These are phyloP conservation scores for Alloteropsis angusta DNA, from an alignment of 202 grass and related monocot species.

Conservation along the genomic window DNA sequence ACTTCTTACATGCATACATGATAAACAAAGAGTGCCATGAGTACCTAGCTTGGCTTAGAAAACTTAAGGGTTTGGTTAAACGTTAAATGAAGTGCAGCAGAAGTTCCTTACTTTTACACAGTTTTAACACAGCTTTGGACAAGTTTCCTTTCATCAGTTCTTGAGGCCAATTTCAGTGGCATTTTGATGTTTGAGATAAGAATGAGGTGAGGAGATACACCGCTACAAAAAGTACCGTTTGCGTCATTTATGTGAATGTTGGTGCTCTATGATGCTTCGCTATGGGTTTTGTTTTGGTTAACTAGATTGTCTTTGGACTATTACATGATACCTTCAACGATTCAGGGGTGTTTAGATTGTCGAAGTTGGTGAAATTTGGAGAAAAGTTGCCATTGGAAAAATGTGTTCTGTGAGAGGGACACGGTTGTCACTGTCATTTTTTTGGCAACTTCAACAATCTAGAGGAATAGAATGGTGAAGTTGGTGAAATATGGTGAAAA, in stretches of 20 bases:
- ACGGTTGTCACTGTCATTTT: no score
- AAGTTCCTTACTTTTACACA: neutral
- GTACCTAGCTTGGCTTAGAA: constrained; percentile 43
- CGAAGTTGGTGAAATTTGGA: no score
- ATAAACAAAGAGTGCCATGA: constrained; percentile 45
- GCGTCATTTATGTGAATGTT: neutral
- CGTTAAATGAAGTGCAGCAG: neutral
- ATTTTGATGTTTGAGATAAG: neutral
- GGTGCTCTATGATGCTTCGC: neutral
- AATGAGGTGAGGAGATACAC: neutral
- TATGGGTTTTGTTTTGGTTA: neutral
- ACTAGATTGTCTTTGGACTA: no score
- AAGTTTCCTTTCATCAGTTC: neutral
- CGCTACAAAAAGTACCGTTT: neutral
- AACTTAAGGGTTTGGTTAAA: constrained; percentile 27
- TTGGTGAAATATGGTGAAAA: no score
- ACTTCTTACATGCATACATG: constrained; percentile 41
- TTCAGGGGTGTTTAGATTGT: no score
- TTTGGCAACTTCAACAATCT: no score
- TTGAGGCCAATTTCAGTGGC: neutral
- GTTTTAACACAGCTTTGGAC: neutral
- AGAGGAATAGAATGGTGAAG: no score
- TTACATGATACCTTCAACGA: no score
- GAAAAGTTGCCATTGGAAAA: no score
- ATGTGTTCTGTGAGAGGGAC: no score